phyloP scores from a whole-genome alignment of 1,284 basidiomycete genomes.

The Fomitopsis pinicola region DNA sequence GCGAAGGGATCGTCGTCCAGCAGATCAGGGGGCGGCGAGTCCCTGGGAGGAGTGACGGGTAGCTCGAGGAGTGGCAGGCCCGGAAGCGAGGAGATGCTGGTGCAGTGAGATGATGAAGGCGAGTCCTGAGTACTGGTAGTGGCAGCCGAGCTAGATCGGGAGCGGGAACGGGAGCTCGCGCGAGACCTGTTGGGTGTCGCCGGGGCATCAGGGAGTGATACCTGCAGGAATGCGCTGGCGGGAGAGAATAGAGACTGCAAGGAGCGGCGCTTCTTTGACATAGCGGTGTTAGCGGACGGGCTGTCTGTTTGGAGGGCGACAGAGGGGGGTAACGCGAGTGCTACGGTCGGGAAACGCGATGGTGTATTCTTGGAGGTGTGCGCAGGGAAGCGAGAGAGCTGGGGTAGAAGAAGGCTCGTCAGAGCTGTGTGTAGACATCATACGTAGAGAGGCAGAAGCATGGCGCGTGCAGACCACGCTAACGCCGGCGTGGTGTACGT shows the following conservation, averaged over 20 bases:
- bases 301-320: background rate
- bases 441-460: background rate
- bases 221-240: slow-evolving; percentile 26
- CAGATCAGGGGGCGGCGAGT: slow-evolving; percentile 38
- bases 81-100: slow-evolving; percentile 15
- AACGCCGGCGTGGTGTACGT: slow-evolving; percentile 5
- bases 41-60: slow-evolving; percentile 13
- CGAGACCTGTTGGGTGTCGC: slow-evolving; percentile 13
- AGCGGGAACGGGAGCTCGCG: slow-evolving; percentile 5
- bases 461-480: slow-evolving; percentile 5
- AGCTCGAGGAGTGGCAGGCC: slow-evolving; percentile 11
- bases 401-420: background rate
- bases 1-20: slow-evolving; percentile 73
- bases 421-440: background rate
- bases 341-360: background rate
- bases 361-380: background rate
- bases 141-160: slow-evolving; percentile 11
- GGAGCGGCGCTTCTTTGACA: slow-evolving; percentile 46
- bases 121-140: slow-evolving; percentile 11
- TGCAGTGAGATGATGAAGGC: slow-evolving; percentile 11
- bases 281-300: slow-evolving; percentile 4
- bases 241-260: slow-evolving; percentile 45
- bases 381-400: background rate
- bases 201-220: slow-evolving; percentile 16
- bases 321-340: background rate